Evolutionary conservation across 176 grass and related monocot species (phyloP), one percentile per base, ranked within the genome.

Genomic region (Ampelocalamus luodianensis): DNA sequence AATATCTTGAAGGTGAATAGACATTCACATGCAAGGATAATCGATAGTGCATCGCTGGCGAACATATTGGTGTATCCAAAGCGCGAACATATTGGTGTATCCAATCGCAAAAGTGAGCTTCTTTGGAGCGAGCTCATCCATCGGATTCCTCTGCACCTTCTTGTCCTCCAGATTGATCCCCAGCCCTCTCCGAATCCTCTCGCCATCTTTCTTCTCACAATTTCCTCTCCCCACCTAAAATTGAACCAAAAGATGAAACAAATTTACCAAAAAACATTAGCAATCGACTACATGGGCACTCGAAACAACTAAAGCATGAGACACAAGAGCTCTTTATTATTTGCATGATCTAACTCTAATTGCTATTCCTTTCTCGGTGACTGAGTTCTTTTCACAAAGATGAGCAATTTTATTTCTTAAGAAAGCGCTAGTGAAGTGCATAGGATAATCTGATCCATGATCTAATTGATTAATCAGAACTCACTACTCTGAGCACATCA

Each of bases 81-180:
- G n/a, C n/a, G 24, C n/a, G 11, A 50, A 59, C 45, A 40, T 85
- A 8, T 44, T 27, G 2, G 37, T 69, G 38, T 69, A 96, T 99
- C 97, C 65, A 94, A 76, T n/a, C n/a, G n/a, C n/a, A n/a, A n/a
- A n/a, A n/a, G n/a, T 88, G 37, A 85, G 80, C 80, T 99, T 96
- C 87, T 87, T 98, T 13, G 74, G 76, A 34, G 26, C 68, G 13
- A 67, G 70, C 77, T 94, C 91, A 44, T 84, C 90, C 0, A 61
- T 68, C 11, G 71, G 76, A 42, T 71, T 70, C 87, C 70, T 86
- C 78, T 88, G 89, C n/a, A 81, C 67, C 74, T 93, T 97, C 27
- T 81, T 79, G 24, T 90, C 84, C 37, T 92, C 89, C 67, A 90
- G 79, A 88, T 93, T 84, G 74, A 89, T 87, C 27, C 86, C 83